Evolutionary conservation across 177 flowering plant genomes (phyloP).

Genomic region (Telopea speciosissima): DNA sequence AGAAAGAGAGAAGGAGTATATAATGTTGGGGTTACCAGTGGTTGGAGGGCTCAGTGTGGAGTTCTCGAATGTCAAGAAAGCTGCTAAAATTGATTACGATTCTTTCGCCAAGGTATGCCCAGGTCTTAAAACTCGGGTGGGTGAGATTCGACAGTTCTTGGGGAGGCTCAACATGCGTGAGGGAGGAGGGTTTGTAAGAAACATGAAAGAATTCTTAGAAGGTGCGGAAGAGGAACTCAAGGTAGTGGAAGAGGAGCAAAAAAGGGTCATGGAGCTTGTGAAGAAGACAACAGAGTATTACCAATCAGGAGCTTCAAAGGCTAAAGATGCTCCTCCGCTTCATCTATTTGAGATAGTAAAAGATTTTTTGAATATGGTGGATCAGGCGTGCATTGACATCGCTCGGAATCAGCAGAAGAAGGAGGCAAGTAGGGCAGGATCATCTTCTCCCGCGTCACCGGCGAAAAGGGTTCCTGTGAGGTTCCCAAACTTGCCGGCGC

Average conservation of each 20-base stretch:
- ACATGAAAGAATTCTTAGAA: slow-evolving; percentile 57
- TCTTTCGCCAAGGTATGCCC: slow-evolving; percentile 26
- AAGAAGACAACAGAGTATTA: slow-evolving; percentile 70
- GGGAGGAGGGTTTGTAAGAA: slow-evolving; percentile 40
- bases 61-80: slow-evolving; percentile 61
- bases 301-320: slow-evolving; percentile 53
- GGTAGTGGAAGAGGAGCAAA: slow-evolving; percentile 48
- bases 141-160: slow-evolving; percentile 30
- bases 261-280: slow-evolving; percentile 58
- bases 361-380: slow-evolving; percentile 69
- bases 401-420: slow-evolving; percentile 52
- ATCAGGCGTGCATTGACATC: slow-evolving; percentile 55
- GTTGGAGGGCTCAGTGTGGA: slow-evolving; percentile 65
- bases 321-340: slow-evolving; percentile 28
- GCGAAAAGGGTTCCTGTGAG: slow-evolving; percentile 14
- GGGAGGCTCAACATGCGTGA: slow-evolving; percentile 11
- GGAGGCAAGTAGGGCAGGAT: slow-evolving; percentile 11
- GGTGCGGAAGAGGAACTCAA: slow-evolving; percentile 56
- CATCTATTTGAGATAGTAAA: slow-evolving; percentile 68
- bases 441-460: slow-evolving; percentile 28
- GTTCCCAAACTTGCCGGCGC: slow-evolving; percentile 39
- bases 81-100: slow-evolving; percentile 53
- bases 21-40: slow-evolving; percentile 66
- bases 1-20: slow-evolving; percentile 56
- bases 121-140: slow-evolving; percentile 22